phyloP scores from a whole-genome alignment of 805 yeast genomes.

The Wickerhamiella spandovensis region DNA sequence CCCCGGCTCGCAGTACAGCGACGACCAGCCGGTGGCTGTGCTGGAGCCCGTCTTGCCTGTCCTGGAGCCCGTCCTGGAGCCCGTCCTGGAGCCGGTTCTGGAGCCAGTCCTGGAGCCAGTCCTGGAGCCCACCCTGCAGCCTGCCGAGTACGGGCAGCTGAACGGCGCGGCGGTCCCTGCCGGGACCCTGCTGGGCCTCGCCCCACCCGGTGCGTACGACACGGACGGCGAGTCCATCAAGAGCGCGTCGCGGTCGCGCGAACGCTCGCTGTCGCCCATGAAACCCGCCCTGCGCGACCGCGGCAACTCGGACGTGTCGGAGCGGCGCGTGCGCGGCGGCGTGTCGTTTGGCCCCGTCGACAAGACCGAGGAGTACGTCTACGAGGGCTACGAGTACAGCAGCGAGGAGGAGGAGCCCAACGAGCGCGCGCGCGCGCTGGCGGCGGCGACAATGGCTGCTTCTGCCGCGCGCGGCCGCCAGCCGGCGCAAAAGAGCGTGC shows the following conservation, averaged over 20 bases:
- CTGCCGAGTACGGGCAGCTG: too few relatives aligned
- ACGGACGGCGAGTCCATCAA: not conserved
- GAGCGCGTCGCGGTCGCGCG: not conserved
- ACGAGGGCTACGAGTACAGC: constrained; percentile 14
- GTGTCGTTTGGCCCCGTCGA: constrained; percentile 5
- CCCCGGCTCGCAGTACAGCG: not conserved
- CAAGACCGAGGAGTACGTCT: constrained; percentile 14
- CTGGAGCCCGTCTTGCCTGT: too few relatives aligned
- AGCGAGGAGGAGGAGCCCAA: constrained; percentile 9
- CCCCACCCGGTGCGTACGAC: not conserved
- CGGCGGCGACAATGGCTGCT: constrained; percentile 11
- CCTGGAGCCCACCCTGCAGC: too few relatives aligned
- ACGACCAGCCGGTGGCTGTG: too few relatives aligned
- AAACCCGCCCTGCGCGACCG: constrained; percentile 22
- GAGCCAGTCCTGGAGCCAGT: too few relatives aligned
- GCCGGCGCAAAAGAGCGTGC: constrained; percentile 10
- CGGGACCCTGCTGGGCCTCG: not conserved
- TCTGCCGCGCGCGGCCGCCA: constrained; percentile 5
- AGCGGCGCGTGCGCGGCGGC: not conserved
- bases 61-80: too few relatives aligned
- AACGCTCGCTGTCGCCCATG: constrained; percentile 22
- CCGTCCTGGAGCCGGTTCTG: too few relatives aligned
- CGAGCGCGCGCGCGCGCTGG: constrained; percentile 4
- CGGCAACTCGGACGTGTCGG: not conserved
- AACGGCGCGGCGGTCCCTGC: too few relatives aligned